These are phyloP conservation scores for Cladosporium sphaerospermum DNA, from an alignment of 2,329 filamentous ascomycete genomes.

Conservation along the genomic window DNA sequence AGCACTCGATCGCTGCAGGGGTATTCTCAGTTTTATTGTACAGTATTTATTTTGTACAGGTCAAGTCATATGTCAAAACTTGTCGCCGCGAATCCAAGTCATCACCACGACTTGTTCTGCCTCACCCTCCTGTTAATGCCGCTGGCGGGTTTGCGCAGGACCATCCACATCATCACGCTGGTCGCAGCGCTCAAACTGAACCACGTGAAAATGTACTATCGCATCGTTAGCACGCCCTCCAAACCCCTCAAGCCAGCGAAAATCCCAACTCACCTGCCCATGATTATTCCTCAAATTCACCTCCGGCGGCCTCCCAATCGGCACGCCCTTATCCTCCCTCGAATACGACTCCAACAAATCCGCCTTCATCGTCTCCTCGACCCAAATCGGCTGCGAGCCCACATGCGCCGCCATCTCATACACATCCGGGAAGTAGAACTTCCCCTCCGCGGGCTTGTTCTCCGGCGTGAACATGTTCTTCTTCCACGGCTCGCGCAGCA, in stretches of 20 bases:
- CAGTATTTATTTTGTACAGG: no score
- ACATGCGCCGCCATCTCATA: constrained; percentile 78
- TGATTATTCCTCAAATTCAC: constrained; percentile 96
- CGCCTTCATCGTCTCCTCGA: constrained; percentile 90
- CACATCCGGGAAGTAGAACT: constrained; percentile 95
- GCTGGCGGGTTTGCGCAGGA: constrained; percentile 72
- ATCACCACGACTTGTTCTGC: constrained; percentile 20
- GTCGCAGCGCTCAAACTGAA: constrained; percentile 76
- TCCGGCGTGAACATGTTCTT: constrained; percentile 97
- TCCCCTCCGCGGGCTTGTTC: constrained; percentile 73
- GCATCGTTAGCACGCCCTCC: neutral
- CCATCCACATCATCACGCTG: constrained; percentile 93
- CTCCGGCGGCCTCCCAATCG: constrained; percentile 79
- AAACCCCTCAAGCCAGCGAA: neutral
- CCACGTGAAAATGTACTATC: constrained; percentile 90
- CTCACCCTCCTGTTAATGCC: constrained; percentile 20
- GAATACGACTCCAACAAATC: constrained; percentile 72
- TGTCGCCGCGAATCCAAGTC: no score
- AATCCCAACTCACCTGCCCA: constrained; percentile 51
- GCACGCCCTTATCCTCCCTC: constrained; percentile 72
- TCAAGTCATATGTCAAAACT: no score
- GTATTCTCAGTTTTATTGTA: no score
- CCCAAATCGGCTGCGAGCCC: constrained; percentile 83
- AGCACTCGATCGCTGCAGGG: no score
- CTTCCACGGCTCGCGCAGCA: constrained; percentile 86